These are phyloP conservation scores for Lipomyces spencermartinsiae DNA, from an alignment of 805 yeast species.

Conservation along the genomic window DNA sequence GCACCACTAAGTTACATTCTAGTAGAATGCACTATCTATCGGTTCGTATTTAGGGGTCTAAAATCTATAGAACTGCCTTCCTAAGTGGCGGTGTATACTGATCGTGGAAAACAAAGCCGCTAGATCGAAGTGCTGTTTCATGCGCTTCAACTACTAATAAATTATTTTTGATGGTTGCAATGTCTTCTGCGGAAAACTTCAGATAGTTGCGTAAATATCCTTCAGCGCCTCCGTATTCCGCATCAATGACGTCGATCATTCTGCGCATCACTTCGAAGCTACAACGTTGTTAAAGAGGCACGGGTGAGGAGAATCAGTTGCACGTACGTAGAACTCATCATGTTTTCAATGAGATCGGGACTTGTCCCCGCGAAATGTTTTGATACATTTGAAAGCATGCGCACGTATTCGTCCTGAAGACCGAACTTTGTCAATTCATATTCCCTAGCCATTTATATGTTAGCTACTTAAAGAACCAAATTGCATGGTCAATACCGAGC, in stretches of 20 bases:
- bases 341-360: conserved; percentile 9
- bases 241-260: conserved; percentile 13
- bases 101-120: conserved; percentile 14
- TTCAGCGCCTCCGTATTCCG: conserved; percentile 42
- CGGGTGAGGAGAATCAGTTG: background rate
- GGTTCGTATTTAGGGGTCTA: background rate
- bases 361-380: background rate
- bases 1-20: background rate
- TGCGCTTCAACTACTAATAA: conserved; percentile 3
- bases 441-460: conserved; percentile 51
- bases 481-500: conserved; percentile 47
- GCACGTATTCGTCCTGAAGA: conserved; percentile 42
- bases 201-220: conserved; percentile 17
- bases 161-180: conserved; percentile 15
- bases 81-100: background rate
- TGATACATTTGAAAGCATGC: background rate
- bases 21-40: too few relatives aligned
- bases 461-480: background rate
- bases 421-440: conserved; percentile 78
- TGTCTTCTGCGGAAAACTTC: conserved; percentile 15
- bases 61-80: background rate
- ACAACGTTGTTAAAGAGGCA: background rate
- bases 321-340: conserved; percentile 9
- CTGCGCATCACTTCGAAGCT: conserved; percentile 24
- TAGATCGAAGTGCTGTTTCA: background rate